phyloP scores from a whole-genome alignment of 768 basidiomycete genomes.

The Thelephora ganbajun region DNA sequence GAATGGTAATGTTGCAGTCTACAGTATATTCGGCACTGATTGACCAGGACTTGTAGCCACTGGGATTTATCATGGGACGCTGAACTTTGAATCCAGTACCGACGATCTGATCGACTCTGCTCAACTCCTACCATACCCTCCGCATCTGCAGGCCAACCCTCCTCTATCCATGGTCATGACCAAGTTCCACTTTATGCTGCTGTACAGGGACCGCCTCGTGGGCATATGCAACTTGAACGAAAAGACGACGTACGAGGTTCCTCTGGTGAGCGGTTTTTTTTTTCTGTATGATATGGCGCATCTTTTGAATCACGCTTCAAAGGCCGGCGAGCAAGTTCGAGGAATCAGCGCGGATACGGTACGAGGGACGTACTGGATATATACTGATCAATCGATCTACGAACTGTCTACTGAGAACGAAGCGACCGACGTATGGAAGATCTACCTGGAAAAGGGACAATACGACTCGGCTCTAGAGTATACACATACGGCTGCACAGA shows the following conservation, averaged over 20 bases:
- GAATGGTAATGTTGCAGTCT: constrained; percentile 44
- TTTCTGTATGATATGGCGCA: neutral
- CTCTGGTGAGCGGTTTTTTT: constrained; percentile 40
- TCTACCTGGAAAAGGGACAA: constrained; percentile 66
- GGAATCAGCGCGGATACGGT: constrained; percentile 77
- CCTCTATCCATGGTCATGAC: constrained; percentile 76
- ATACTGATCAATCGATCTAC: constrained; percentile 77
- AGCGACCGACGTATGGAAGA: constrained; percentile 88
- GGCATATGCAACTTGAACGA: constrained; percentile 75
- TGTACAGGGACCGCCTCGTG: constrained; percentile 67
- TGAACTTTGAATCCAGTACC: constrained; percentile 54
- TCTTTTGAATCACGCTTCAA: constrained; percentile 1
- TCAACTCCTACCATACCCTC: constrained; percentile 68
- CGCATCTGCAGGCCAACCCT: constrained; percentile 25
- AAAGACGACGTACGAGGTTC: constrained; percentile 69
- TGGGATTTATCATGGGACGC: constrained; percentile 76
- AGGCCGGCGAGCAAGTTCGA: constrained; percentile 66
- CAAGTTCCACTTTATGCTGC: constrained; percentile 82
- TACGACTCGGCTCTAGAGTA: constrained; percentile 71
- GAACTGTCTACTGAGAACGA: constrained; percentile 81
- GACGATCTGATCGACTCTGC: constrained; percentile 71
- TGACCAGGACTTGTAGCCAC: constrained; percentile 34
- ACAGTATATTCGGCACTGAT: neutral
- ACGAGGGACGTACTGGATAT: constrained; percentile 88
- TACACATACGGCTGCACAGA: constrained; percentile 78